phyloP scores from a whole-genome alignment of 2,329 filamentous ascomycete genomes.

The Sporothrix humicola region DNA sequence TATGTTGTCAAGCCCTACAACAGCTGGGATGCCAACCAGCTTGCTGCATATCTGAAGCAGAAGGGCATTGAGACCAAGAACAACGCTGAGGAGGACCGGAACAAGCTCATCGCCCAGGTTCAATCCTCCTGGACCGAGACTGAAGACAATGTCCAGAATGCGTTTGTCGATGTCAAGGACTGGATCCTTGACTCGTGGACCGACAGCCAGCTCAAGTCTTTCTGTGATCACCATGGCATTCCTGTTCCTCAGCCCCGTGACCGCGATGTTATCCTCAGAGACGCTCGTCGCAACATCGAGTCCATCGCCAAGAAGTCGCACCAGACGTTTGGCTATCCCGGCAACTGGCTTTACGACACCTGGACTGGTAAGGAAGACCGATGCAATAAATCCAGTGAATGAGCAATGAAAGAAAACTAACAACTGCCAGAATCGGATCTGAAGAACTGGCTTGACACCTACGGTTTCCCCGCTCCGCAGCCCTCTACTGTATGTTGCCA shows the following conservation, averaged over 20 bases:
- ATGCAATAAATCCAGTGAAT: background rate
- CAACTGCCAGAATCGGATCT: constrained; percentile 73
- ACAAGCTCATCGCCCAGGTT: constrained; percentile 71
- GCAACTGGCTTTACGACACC: constrained; percentile 88
- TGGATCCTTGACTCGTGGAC: constrained; percentile 97
- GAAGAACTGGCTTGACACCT: constrained; percentile 90
- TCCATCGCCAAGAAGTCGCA: constrained; percentile 72
- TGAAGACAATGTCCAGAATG: constrained; percentile 74
- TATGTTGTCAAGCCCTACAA: constrained; percentile 77
- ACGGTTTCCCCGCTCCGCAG: constrained; percentile 85
- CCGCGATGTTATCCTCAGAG: constrained; percentile 79
- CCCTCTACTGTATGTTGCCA: constrained; percentile 61
- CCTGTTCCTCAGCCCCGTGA: constrained; percentile 86
- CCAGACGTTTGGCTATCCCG: constrained; percentile 84
- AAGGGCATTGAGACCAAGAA: constrained; percentile 75
- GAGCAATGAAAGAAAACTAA: background rate
- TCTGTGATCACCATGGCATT: constrained; percentile 86
- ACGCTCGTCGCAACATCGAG: constrained; percentile 82
- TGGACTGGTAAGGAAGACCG: constrained; percentile 66
- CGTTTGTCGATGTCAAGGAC: constrained; percentile 75
- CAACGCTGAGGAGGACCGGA: constrained; percentile 69
- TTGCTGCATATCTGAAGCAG: constrained; percentile 69
- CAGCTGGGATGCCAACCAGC: constrained; percentile 73
- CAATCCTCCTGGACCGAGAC: constrained; percentile 78
- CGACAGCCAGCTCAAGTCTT: constrained; percentile 90